A percentile compares a stretch with the other conserved stretches of the same genome.
These are phyloP conservation scores for Penicillium brevicompactum DNA, from an alignment of 2,329 filamentous ascomycete genomes.

Conservation along the genomic window DNA sequence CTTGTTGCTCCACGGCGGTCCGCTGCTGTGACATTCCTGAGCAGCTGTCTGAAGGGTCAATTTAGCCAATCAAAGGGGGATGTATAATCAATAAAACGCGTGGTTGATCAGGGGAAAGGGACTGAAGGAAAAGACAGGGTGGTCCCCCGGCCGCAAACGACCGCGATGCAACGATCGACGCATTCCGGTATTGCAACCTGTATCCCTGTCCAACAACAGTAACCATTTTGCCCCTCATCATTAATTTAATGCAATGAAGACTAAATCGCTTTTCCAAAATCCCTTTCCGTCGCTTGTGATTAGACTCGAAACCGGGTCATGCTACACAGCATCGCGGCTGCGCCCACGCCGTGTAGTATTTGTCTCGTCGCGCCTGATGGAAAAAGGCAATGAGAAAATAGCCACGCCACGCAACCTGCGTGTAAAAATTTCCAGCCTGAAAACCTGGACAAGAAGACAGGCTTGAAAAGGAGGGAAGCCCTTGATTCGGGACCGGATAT, in stretches of 20 bases:
- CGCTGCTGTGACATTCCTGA: conserved; percentile 19
- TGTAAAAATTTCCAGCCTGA: too few species aligned
- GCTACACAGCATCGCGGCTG: too few species aligned
- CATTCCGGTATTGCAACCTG: conserved; percentile 17
- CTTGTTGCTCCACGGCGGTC: conserved; percentile 10
- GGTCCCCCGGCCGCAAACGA: conserved; percentile 16
- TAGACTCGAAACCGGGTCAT: too few species aligned
- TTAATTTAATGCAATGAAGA: neutral
- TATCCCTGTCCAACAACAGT: conserved; percentile 17
- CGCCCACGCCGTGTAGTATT: too few species aligned
- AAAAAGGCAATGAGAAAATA: too few species aligned
- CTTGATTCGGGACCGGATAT: too few species aligned
- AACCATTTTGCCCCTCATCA: neutral
- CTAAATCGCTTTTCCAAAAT: too few species aligned
- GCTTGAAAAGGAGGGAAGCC: too few species aligned
- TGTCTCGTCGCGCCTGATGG: too few species aligned
- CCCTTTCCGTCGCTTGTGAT: too few species aligned
- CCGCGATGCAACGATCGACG: conserved; percentile 13
- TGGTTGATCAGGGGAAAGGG: neutral
- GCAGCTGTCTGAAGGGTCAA: conserved; percentile 14
- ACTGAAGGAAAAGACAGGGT: neutral
- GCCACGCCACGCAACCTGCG: too few species aligned
- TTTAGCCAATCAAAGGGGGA: conserved; percentile 4
- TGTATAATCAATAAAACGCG: neutral
- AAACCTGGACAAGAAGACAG: too few species aligned